Base-by-base conservation (phyloP, 2,329 filamentous ascomycete genomes). In the Ambrosiella cleistominuta region DNA sequence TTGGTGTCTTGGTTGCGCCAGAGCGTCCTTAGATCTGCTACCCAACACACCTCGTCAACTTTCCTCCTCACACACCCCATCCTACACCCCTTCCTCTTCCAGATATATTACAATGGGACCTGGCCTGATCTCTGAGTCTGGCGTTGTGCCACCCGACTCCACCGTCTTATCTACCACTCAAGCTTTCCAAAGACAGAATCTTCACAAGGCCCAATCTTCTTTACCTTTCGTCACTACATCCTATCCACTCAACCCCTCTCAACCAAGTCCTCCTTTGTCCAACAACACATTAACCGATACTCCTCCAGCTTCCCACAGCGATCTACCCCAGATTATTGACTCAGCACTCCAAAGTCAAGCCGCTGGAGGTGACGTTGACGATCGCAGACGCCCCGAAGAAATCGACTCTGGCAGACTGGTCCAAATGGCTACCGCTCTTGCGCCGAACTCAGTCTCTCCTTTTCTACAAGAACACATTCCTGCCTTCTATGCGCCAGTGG, bases 401-500 rank as follows among this genome's bases (percentile, higher is more conserved):
- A 49, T 49, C 37, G 55, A 60, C 49, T 60, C 59, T 27, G 38
- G 72, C 45, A 72, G 76, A 17, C 70, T 79, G 54, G 72, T 74
- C 64, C 80, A 75, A 67, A 80, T 81, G 75, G 74, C 78, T 53
- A 74, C 75, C 61, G 83, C 83, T 63, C 77, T 88, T 58, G 84
- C 86, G 62, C 80, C 82, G 65, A 81, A 88, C 71, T 87, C 86
- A 59, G 82, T 95, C 62, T 85, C 85, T 40, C 90, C 91, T 1
- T 97, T 95, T 68, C 80, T 97, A 57, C 83, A 86, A 63, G 86
- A 89, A 68, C 90, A 97, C 67, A 95, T 96, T 54, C 91, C 91
- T 2, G 81, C 82, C 62, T 79, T 93, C 65, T 96, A 97, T 71
- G 88, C 89, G 39, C 88, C 88, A 13, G 74, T 88, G 58, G 84